Percentiles rank a stretch among this genome's conserved stretches.
Conservation (phyloP, 2,329 filamentous ascomycete species). For the Tolypocladium sp. region DNA sequence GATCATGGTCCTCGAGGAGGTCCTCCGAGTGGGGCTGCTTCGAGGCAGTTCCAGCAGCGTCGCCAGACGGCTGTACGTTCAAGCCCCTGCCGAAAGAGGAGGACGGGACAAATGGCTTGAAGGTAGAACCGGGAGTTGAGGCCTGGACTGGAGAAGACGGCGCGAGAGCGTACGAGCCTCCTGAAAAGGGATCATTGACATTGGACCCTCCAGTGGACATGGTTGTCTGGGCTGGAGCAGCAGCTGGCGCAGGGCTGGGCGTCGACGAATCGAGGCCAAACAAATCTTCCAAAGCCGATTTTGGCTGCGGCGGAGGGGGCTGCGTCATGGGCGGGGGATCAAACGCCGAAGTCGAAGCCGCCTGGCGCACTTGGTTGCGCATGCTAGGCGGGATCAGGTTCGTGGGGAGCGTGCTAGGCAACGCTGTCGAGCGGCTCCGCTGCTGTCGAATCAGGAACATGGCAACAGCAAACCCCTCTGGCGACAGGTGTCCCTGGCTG, state of each 20-base stretch:
- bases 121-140: constrained; percentile 42
- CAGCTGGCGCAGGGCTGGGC: constrained; percentile 31
- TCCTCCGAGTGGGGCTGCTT: constrained; percentile 56
- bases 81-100: constrained; percentile 86
- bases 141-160: constrained; percentile 47
- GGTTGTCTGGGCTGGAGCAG: constrained; percentile 48
- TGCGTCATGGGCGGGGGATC: constrained; percentile 31
- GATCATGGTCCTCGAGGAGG: constrained; percentile 82
- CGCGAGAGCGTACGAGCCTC: constrained; percentile 34
- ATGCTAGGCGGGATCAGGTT: constrained; percentile 82
- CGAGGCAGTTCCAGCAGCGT: constrained; percentile 19
- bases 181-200: constrained; percentile 53
- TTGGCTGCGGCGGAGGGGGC: constrained; percentile 39
- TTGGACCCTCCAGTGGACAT: constrained; percentile 68
- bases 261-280: constrained; percentile 76
- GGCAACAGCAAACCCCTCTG: constrained; percentile 91
- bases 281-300: constrained; percentile 84
- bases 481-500: constrained; percentile 74
- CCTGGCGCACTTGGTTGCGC: constrained; percentile 50
- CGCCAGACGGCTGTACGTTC: constrained; percentile 67
- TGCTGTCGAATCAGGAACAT: constrained; percentile 96
- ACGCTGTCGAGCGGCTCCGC: constrained; percentile 50
- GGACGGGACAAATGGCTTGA: constrained; percentile 87
- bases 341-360: constrained; percentile 44
- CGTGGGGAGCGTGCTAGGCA: constrained; percentile 70